phyloP scores from a whole-genome alignment of 305 asterid species.

The Coffea humblotiana region DNA sequence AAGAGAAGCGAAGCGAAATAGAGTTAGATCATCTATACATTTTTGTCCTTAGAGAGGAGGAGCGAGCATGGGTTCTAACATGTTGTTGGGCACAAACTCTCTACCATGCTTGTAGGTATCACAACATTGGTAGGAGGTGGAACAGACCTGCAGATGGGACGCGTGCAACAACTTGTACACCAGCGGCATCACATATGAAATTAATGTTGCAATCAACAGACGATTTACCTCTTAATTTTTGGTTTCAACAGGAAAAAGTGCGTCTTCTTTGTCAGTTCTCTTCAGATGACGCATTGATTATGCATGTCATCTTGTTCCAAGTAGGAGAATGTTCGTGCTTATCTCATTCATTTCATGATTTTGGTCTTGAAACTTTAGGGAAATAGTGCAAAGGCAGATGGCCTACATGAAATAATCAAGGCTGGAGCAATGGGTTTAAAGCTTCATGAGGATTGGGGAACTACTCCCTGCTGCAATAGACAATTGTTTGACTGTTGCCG shows the following conservation, averaged over 20 bases:
- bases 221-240: conserved; percentile 83
- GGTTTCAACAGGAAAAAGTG: conserved; percentile 98
- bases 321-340: conserved; percentile 13
- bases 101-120: conserved; percentile 46
- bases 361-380: conserved; percentile 48
- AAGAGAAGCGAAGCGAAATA: background rate
- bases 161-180: conserved; percentile 97
- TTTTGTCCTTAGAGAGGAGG: background rate
- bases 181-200: conserved; percentile 80
- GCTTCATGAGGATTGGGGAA: conserved; percentile 99
- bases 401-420: conserved; percentile 70
- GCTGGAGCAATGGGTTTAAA: conserved; percentile 99
- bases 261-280: conserved; percentile 6
- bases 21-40: background rate
- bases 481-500: conserved; percentile 70
- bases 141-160: conserved; percentile 91
- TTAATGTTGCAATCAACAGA: conserved; percentile 93
- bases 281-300: background rate
- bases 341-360: conserved; percentile 3
- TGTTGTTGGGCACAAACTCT: background rate
- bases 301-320: background rate
- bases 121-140: conserved; percentile 96
- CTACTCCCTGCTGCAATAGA: conserved; percentile 97
- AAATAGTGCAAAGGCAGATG: conserved; percentile 68
- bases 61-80: conserved; percentile 7